phyloP scores from a whole-genome alignment of 164 flowering plant genomes.

The Stephania yunnanensis region DNA sequence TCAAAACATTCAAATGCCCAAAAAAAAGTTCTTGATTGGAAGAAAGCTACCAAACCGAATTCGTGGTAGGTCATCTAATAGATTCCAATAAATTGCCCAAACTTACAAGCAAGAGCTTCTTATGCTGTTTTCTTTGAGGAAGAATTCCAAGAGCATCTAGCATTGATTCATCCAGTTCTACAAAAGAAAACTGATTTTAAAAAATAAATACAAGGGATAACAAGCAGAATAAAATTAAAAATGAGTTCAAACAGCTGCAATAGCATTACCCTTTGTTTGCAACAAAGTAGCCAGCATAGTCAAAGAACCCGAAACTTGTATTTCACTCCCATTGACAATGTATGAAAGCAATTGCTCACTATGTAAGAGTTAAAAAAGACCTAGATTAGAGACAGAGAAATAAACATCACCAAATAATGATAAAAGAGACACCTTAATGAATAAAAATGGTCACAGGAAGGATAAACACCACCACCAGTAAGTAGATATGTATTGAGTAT shows the following conservation, averaged over 20 bases:
- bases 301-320: constrained; percentile 74
- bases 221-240: constrained; percentile 1
- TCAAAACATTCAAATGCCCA: not conserved
- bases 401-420: not conserved
- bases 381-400: not conserved
- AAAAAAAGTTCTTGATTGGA: not conserved
- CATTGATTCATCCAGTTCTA: constrained; percentile 93
- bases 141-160: constrained; percentile 97
- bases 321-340: constrained; percentile 57
- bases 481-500: not conserved
- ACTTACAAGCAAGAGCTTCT: constrained; percentile 83
- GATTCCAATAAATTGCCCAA: not conserved
- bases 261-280: constrained; percentile 83
- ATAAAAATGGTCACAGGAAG: not conserved
- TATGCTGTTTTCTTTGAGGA: constrained; percentile 90
- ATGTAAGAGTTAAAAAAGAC: constrained; percentile 6
- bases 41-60: not conserved
- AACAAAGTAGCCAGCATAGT: constrained; percentile 72
- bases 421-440: not conserved
- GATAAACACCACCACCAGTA: not conserved
- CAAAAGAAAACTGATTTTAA: constrained; percentile 10
- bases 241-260: constrained; percentile 1
- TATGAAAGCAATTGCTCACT: constrained; percentile 77
- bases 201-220: constrained; percentile 3
- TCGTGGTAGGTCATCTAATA: not conserved